A percentile compares a stretch with the other conserved stretches of the same genome.
phyloP scores from a whole-genome alignment of 495 filamentous ascomycete genomes.

The Beverwykella pulmonaria region DNA sequence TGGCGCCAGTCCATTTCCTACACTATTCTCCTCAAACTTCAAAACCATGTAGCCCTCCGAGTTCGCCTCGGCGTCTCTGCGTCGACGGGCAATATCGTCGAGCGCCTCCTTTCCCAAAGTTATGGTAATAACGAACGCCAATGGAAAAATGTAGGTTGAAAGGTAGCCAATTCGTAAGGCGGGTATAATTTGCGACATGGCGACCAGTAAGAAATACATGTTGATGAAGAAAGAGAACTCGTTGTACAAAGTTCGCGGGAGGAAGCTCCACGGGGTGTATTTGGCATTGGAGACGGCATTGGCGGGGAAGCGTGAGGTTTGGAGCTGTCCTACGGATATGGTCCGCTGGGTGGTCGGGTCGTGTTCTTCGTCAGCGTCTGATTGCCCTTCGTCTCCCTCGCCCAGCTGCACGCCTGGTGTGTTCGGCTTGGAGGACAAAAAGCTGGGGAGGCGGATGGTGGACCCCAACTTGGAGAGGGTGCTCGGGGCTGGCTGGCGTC shows the following conservation, averaged over 20 bases:
- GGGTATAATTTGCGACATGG: conserved; percentile 88
- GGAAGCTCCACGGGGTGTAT: conserved; percentile 94
- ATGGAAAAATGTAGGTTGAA: conserved; percentile 88
- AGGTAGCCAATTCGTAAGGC: conserved; percentile 89
- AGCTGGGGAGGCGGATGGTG: conserved; percentile 37
- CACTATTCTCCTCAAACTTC: conserved; percentile 56
- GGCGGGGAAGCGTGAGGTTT: conserved; percentile 65
- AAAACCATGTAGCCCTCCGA: conserved; percentile 85
- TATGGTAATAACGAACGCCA: conserved; percentile 88
- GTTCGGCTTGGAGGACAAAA: conserved; percentile 31
- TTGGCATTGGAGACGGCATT: conserved; percentile 96
- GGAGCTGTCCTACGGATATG: conserved; percentile 44
- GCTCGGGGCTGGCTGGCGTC: conserved; percentile 23
- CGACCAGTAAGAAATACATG: conserved; percentile 95
- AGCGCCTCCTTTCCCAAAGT: conserved; percentile 94
- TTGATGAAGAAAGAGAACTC: conserved; percentile 99
- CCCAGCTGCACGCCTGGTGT: conserved; percentile 14
- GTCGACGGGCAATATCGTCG: conserved; percentile 85
- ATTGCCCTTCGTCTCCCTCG: conserved; percentile 34
- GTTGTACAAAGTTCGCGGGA: conserved; percentile 92
- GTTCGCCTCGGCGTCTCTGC: conserved; percentile 91
- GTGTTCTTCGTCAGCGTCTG: conserved; percentile 41
- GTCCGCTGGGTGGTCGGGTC: conserved; percentile 43
- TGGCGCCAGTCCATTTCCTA: conserved; percentile 25
- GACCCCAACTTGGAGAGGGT: conserved; percentile 31